Evolutionary conservation across 495 filamentous ascomycete species (phyloP).

Genomic region (Bacidia rubella): DNA sequence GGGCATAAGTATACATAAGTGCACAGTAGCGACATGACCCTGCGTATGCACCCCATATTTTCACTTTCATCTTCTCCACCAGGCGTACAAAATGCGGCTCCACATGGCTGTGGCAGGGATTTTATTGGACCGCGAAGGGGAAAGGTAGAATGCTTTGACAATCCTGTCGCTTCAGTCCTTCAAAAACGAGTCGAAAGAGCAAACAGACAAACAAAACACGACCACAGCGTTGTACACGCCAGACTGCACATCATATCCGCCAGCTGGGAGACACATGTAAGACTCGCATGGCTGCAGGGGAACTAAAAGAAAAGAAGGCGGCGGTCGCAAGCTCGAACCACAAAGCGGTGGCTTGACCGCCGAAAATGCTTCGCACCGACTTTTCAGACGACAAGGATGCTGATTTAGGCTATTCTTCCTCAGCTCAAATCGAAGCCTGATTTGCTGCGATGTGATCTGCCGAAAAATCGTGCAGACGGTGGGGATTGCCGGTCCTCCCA

Average conservation of each 20-base stretch:
- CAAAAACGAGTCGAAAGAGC: neutral
- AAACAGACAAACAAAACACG: neutral
- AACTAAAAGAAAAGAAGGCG: neutral
- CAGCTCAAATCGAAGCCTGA: neutral
- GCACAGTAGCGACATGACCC: neutral
- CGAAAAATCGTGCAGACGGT: neutral
- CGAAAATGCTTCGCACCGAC: neutral
- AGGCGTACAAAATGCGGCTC: neutral
- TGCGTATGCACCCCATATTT: neutral
- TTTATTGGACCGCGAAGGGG: neutral
- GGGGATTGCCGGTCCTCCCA: neutral
- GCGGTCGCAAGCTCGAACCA: neutral
- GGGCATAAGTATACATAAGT: neutral
- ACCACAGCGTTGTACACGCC: neutral
- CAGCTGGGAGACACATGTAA: neutral
- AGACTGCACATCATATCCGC: neutral
- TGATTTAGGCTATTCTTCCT: neutral
- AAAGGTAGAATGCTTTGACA: neutral
- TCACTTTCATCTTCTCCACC: neutral
- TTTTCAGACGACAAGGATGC: neutral
- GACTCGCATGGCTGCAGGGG: neutral
- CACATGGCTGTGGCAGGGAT: neutral
- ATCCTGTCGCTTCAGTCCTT: neutral
- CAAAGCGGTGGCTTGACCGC: slow-evolving; percentile 1
- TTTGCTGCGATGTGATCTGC: neutral